Evolutionary conservation across 2,329 filamentous ascomycete genomes (phyloP).

Genomic region (Aspergillus bombycis): DNA sequence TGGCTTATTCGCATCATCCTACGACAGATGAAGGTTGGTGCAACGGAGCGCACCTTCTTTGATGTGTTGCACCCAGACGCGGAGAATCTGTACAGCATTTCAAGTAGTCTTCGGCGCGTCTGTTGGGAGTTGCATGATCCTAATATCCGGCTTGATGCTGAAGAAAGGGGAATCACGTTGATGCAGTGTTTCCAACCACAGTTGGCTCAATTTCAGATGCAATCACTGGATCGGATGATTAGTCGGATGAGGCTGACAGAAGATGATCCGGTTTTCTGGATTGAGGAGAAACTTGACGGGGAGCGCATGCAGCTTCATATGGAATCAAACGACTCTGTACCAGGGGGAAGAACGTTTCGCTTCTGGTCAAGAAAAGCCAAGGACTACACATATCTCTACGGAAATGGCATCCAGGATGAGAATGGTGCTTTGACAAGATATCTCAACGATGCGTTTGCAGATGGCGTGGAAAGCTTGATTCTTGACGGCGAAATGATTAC

Average conservation of each 20-base stretch:
- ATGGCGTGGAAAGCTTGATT: conserved; percentile 81
- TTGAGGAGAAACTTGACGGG: conserved; percentile 96
- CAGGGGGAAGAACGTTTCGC: conserved; percentile 73
- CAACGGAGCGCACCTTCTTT: conserved; percentile 86
- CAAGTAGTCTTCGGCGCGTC: conserved; percentile 83
- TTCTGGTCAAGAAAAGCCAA: conserved; percentile 98
- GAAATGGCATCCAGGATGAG: conserved; percentile 72
- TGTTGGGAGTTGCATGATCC: conserved; percentile 92
- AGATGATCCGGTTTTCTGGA: conserved; percentile 83
- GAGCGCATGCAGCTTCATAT: conserved; percentile 98
- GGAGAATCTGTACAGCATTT: conserved; percentile 81
- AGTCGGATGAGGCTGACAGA: conserved; percentile 66
- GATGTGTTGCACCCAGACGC: conserved; percentile 80
- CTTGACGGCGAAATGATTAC: conserved; percentile 98
- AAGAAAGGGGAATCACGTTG: conserved; percentile 73
- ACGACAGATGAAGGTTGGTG: conserved; percentile 73
- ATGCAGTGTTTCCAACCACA: conserved; percentile 98
- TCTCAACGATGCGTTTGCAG: conserved; percentile 74
- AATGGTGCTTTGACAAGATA: conserved; percentile 79
- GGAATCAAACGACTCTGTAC: conserved; percentile 67
- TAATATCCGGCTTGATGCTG: conserved; percentile 70
- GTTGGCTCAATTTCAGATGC: conserved; percentile 87
- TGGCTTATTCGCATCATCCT: conserved; percentile 95
- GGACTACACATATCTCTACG: conserved; percentile 94
- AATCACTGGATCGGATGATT: conserved; percentile 79